Base-by-base conservation (phyloP, 306 rosid species). In the Citrullus mucosospermus region DNA sequence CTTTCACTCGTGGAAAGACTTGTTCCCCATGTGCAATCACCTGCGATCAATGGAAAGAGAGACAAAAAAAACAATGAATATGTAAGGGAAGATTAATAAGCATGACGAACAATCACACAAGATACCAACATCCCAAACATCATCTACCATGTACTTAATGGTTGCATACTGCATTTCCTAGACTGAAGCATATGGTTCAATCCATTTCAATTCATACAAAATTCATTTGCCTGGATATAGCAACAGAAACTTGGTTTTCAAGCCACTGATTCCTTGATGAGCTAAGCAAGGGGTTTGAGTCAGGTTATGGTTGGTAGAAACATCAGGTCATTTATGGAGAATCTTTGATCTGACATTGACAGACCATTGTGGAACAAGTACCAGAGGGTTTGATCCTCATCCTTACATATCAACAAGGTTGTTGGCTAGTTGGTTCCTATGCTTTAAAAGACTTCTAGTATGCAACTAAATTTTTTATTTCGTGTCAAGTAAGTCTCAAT, bases 21-120 rank as follows among this genome's bases (percentile, higher is more conserved):
- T 95, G 97, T 84, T 95, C 99, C 69, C 97, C 97, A 68, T 92
- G 92, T 50, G 96, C 89, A 83, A 91, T 91, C 82, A 89, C 97
- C 97, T 95, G 87, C 60, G 48, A 46, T 13, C 78, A 39, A 82
- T 44, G 66, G 46, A 78, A 77, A 53, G 46, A 20, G 9, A 58
- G 11, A 30, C 46, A 62, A 44, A 62, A 62, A 25, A 25, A 25
- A 50, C 1, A 18, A 22, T 2, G 30, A 5, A 2, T 56, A 9
- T 4, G 34, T 34, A 16, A 75, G 30, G 10, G 32, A 17, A 36
- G 59, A 75, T 54, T 54, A 54, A 56, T 4, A 36, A 9, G 17
- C 32, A 10, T 6, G 8, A 75, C 6, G 18, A 55, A 8, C 6
- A 0, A 20, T 50, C 11, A 22, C 59, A 50, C 20, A 3, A 72